Evolutionary conservation across 352 stramenopile species (phyloP), one percentile per base, ranked within the genome.

Genomic region (Phytophthora tubulina): DNA sequence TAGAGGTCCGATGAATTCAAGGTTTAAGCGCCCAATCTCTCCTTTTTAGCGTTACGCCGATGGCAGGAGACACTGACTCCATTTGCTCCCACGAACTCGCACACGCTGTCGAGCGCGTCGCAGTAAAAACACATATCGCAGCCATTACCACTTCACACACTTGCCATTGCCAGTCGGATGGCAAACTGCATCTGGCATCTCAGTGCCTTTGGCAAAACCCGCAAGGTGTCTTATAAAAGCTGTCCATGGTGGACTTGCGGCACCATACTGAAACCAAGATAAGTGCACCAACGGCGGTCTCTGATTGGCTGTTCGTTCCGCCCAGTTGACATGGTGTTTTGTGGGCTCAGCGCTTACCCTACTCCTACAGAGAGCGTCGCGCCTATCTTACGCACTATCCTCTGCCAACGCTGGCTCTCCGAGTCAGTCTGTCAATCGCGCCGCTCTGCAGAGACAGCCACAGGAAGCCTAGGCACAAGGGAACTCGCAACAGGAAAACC

Each of bases 391-490:
- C 56, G 33, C 50, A 35, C 63, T 63, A 50, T 76, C 63, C 63
- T 77, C 53, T 71, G 50, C 58, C 63, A 39, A 39, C 58, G 41
- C 71, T 78, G 71, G 66, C 71, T 78, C 66, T 75, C 35, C 33
- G 8, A 35, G 27, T 32, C 70, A 77, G 65, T 74, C 65, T 74
- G 66, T 72, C 71, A 75, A 75, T 68, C 53, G 67, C 66, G 38
- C 17, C 17, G 14, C 31, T 42, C 21, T 44, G 44, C 46, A 59
- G 49, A 68, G 55, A 55, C 51, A 50, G 57, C 44, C 54, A 62
- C 41, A 52, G 6, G 49, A 52, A 27, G 21, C 21, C 1, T 27
- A 21, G 27, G 21, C 57, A 66, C 41, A 59, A 48, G 45, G 56
- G 52, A 65, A 63, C 36, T 70, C 49, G 51, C 66, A 45, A 31